Conservation (phyloP, 768 basidiomycete species). For the Trametes cingulata region DNA sequence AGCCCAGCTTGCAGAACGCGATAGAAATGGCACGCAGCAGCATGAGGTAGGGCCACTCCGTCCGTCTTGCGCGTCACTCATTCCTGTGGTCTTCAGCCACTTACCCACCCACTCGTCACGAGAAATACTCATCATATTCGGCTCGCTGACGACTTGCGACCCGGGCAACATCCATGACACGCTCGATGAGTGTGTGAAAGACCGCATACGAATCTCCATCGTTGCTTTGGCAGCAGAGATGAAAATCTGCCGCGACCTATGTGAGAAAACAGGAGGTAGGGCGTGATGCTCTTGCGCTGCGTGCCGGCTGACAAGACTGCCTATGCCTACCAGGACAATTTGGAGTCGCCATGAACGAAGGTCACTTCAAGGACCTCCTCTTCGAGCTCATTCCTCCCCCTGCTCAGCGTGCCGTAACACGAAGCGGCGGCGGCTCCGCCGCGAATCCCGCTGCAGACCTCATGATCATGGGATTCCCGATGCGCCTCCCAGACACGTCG, state of each 20-base stretch:
- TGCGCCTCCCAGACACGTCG: constrained; percentile 80
- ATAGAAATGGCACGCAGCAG: constrained; percentile 95
- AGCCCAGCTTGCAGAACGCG: constrained; percentile 95
- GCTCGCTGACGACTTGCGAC: constrained; percentile 94
- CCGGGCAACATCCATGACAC: constrained; percentile 97
- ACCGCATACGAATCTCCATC: constrained; percentile 87
- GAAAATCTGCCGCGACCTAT: constrained; percentile 93
- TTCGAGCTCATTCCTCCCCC: constrained; percentile 97
- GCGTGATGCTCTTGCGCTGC: neutral
- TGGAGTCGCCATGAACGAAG: constrained; percentile 97
- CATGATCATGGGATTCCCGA: constrained; percentile 99
- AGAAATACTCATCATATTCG: constrained; percentile 92
- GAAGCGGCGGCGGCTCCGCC: constrained; percentile 45
- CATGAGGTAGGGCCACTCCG: constrained; percentile 67
- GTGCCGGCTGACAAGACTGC: neutral
- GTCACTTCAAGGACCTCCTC: constrained; percentile 92
- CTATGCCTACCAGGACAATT: constrained; percentile 64
- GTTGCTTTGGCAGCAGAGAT: constrained; percentile 97
- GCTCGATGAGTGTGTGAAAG: constrained; percentile 78
- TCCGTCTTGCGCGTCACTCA: neutral
- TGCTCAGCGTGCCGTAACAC: constrained; percentile 63
- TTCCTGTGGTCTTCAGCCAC: constrained; percentile 55
- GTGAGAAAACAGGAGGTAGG: constrained; percentile 89
- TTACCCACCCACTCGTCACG: constrained; percentile 97
- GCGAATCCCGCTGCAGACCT: constrained; percentile 78